phyloP scores from a whole-genome alignment of 2,329 filamentous ascomycete genomes.

The Fusarium subtropicale region DNA sequence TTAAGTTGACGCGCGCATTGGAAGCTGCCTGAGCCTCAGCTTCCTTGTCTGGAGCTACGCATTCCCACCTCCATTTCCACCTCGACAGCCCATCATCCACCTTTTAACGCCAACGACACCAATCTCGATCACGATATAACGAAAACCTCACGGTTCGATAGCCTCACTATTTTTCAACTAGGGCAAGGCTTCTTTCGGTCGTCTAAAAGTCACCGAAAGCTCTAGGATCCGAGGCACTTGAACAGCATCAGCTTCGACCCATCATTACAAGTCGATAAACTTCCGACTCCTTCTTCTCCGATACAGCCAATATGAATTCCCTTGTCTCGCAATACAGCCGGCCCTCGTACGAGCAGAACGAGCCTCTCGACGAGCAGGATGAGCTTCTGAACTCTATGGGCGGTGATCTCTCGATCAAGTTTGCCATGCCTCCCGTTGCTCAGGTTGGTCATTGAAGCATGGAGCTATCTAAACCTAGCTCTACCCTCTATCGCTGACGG shows the following conservation, averaged over 20 bases:
- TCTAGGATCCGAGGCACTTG: constrained; percentile 13
- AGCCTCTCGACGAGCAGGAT: constrained; percentile 78
- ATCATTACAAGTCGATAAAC: constrained; percentile 21
- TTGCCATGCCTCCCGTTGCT: constrained; percentile 92
- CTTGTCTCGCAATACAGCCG: constrained; percentile 93
- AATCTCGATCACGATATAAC: constrained; percentile 27
- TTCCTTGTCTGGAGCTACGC: constrained; percentile 43
- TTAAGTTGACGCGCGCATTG: constrained; percentile 56
- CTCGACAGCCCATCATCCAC: constrained; percentile 18
- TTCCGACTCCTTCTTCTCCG: not conserved
- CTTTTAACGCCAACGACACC: constrained; percentile 15
- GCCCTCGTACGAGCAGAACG: constrained; percentile 76
- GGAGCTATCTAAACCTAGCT: not conserved
- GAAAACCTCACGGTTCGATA: constrained; percentile 21
- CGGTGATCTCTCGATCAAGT: constrained; percentile 87
- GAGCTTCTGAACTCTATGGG: constrained; percentile 78
- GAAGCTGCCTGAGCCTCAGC: constrained; percentile 57
- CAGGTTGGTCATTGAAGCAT: constrained; percentile 69
- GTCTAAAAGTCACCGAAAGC: constrained; percentile 9
- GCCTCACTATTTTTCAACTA: not conserved
- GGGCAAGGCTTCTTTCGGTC: not conserved
- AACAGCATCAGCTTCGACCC: constrained; percentile 19
- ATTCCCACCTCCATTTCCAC: constrained; percentile 32
- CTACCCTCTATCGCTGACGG: not conserved
- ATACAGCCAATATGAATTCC: constrained; percentile 77